A percentile compares a stretch with the other conserved stretches of the same genome.
Conservation (phyloP, 352 stramenopile genomes). For the Blastocystis sp. region DNA sequence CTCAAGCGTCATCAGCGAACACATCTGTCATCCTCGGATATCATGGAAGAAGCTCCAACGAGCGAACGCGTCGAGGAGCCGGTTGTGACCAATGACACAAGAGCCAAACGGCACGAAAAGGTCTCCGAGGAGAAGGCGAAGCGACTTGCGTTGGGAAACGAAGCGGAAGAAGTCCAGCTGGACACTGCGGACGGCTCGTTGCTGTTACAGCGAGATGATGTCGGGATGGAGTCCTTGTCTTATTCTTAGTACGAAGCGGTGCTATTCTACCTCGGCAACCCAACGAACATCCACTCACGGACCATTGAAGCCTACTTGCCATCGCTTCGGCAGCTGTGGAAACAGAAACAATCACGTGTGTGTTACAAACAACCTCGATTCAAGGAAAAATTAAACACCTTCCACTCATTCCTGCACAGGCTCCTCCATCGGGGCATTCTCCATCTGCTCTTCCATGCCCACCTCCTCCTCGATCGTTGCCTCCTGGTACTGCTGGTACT, state of each 20-base stretch:
- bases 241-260: background rate
- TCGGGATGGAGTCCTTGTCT: background rate
- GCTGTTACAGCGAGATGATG: background rate
- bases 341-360: background rate
- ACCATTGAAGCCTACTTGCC: background rate
- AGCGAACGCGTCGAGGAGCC: background rate
- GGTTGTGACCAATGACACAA: background rate
- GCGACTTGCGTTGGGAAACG: too few species aligned
- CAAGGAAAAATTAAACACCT: too few species aligned
- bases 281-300: background rate
- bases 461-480: conserved; percentile 91
- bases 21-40: background rate
- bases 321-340: background rate
- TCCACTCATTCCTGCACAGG: background rate
- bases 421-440: too few species aligned
- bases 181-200: background rate
- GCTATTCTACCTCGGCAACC: background rate
- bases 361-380: too few species aligned
- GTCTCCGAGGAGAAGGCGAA: too few species aligned
- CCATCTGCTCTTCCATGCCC: background rate
- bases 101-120: too few species aligned
- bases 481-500: conserved; percentile 99
- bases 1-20: background rate
- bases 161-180: background rate
- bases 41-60: background rate